phyloP scores from a whole-genome alignment of 352 stramenopile genomes.

The Albugo laibachii region DNA sequence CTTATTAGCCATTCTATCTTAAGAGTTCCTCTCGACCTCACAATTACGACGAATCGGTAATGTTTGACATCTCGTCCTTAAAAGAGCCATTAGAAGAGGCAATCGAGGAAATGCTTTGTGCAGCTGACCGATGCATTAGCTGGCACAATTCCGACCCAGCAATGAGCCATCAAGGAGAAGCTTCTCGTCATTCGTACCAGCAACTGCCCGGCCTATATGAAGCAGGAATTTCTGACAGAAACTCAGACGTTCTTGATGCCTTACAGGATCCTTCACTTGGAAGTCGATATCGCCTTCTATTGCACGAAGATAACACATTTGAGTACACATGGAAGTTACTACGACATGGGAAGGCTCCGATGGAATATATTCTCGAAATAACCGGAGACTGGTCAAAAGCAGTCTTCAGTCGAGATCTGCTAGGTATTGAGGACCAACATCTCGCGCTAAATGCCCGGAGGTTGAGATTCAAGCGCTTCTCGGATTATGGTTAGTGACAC shows the following conservation, averaged over 20 bases:
- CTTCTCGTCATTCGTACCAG: constrained; percentile 11
- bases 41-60: too few species aligned
- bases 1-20: too few species aligned
- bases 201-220: constrained; percentile 47
- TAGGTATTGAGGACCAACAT: constrained; percentile 47
- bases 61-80: constrained; percentile 7
- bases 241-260: too few species aligned
- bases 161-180: background rate
- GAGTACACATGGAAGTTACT: constrained; percentile 56
- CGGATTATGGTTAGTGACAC: constrained; percentile 32
- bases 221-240: background rate
- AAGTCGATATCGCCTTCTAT: constrained; percentile 18
- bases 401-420: constrained; percentile 48
- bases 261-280: background rate
- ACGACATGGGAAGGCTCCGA: constrained; percentile 14
- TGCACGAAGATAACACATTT: constrained; percentile 69
- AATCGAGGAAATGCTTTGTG: constrained; percentile 33
- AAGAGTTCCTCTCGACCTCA: too few species aligned
- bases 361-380: constrained; percentile 59
- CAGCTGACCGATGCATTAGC: constrained; percentile 33
- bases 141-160: constrained; percentile 17
- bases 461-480: constrained; percentile 51
- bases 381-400: constrained; percentile 41
- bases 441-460: constrained; percentile 31
- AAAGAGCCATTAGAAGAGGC: constrained; percentile 31